Conservation (phyloP, 2,329 filamentous ascomycete genomes). For the Trichoderma brevicompactum region DNA sequence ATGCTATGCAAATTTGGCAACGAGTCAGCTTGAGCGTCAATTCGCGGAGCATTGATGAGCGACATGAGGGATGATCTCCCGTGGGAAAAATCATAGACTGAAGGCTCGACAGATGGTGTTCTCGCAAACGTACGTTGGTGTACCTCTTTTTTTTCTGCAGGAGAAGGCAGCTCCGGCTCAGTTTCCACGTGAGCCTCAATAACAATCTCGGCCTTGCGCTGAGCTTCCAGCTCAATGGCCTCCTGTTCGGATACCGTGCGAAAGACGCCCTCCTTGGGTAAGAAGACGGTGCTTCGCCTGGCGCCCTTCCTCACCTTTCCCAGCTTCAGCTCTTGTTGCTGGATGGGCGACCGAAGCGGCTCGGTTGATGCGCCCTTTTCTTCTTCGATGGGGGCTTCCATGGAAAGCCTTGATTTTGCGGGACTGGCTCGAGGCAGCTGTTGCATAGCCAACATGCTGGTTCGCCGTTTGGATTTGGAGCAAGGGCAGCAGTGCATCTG, state of each 20-base stretch:
- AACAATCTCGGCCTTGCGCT: constrained; percentile 35
- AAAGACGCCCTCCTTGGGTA: constrained; percentile 66
- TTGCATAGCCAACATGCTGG: constrained; percentile 31
- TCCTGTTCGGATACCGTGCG: constrained; percentile 62
- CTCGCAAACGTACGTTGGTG: constrained; percentile 54
- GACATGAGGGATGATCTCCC: constrained; percentile 64
- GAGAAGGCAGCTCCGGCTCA: constrained; percentile 28
- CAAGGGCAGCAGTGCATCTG: constrained; percentile 69
- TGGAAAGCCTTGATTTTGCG: constrained; percentile 5
- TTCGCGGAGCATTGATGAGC: constrained; percentile 61
- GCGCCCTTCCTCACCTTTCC: constrained; percentile 45
- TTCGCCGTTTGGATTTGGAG: constrained; percentile 44
- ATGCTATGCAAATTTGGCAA: constrained; percentile 49
- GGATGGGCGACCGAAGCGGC: constrained; percentile 34
- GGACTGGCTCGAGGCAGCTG: constrained; percentile 24
- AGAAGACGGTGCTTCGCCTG: constrained; percentile 60
- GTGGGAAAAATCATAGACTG: constrained; percentile 59
- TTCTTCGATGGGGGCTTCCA: constrained; percentile 31
- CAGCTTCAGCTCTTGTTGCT: constrained; percentile 32
- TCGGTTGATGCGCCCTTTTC: constrained; percentile 32
- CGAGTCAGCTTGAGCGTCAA: constrained; percentile 42
- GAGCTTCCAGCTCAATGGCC: constrained; percentile 49
- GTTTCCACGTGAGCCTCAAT: constrained; percentile 31
- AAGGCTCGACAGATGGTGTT: constrained; percentile 66
- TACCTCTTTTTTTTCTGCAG: constrained; percentile 32